Percentiles rank a stretch among this genome's conserved stretches.
Conservation (phyloP, 208 protist genomes). For the Trypanosoma cruzi region DNA sequence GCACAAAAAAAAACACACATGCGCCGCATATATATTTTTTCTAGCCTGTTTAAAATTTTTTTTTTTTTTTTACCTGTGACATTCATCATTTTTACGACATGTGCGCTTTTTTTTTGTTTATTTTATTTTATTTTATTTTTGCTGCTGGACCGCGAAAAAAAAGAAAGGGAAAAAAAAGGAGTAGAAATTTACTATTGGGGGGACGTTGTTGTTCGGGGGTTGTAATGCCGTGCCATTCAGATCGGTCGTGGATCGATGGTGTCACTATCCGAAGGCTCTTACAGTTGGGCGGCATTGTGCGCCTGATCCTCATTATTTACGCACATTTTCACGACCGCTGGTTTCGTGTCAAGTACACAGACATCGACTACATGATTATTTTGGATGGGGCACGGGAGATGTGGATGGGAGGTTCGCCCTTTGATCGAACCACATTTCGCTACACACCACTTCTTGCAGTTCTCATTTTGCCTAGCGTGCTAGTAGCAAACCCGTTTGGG, state of each 20-base stretch:
- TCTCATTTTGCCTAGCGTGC: conserved; percentile 80
- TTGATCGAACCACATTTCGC: conserved; percentile 93
- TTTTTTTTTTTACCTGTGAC: neutral
- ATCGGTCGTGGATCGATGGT: conserved; percentile 3
- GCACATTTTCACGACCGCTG: conserved; percentile 77
- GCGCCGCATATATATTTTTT: neutral
- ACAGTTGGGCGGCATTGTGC: conserved; percentile 44
- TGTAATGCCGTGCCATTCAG: neutral
- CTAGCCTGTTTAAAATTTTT: neutral
- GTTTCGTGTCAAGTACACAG: conserved; percentile 95
- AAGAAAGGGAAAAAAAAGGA: neutral
- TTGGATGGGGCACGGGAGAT: conserved; percentile 92
- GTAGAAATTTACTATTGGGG: neutral
- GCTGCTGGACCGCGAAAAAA: neutral
- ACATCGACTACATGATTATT: conserved; percentile 97
- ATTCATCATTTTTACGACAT: neutral
- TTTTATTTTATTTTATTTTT: neutral
- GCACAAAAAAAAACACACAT: too few relatives aligned
- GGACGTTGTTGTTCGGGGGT: neutral
- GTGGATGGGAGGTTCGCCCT: conserved; percentile 82
- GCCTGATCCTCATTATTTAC: conserved; percentile 75
- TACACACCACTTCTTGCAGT: conserved; percentile 94
- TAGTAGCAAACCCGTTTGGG: conserved; percentile 60
- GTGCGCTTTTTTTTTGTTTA: neutral
- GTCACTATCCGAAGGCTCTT: conserved; percentile 36